Percentiles rank a stretch among this genome's conserved stretches.
Conservation (phyloP, 495 filamentous ascomycete genomes). For the Lophiotrema nucula region DNA sequence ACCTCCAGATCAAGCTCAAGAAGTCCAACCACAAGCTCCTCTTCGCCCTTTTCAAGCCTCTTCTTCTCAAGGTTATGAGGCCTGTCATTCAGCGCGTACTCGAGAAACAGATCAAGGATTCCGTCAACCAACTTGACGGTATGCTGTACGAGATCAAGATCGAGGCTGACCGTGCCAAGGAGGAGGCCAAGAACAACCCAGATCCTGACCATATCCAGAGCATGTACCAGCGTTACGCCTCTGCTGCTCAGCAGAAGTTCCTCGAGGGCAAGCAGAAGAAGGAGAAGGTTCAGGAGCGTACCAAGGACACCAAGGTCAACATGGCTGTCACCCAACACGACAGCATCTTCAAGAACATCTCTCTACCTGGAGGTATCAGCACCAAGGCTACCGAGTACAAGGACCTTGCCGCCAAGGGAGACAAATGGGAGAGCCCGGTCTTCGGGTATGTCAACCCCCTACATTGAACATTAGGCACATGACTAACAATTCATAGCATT, state of each 20-base stretch:
- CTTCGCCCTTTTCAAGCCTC: constrained; percentile 82
- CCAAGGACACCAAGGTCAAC: constrained; percentile 77
- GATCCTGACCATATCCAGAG: constrained; percentile 77
- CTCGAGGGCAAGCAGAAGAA: constrained; percentile 69
- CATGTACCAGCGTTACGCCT: constrained; percentile 81
- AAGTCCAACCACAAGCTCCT: constrained; percentile 92
- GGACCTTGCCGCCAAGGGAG: constrained; percentile 80
- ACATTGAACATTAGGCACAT: no score
- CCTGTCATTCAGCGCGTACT: constrained; percentile 82
- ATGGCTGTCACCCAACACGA: constrained; percentile 85
- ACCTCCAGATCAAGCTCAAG: constrained; percentile 85
- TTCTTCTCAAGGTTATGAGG: constrained; percentile 78
- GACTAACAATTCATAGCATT: no score
- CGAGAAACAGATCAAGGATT: constrained; percentile 82
- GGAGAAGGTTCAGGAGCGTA: constrained; percentile 51
- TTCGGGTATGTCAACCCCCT: no score
- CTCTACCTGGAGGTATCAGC: constrained; percentile 85
- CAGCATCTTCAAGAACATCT: constrained; percentile 84
- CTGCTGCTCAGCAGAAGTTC: constrained; percentile 70
- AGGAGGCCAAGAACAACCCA: constrained; percentile 57
- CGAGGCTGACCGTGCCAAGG: constrained; percentile 72
- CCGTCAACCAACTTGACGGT: constrained; percentile 67
- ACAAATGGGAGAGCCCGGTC: constrained; percentile 92
- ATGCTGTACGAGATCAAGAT: constrained; percentile 72
- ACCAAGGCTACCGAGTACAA: constrained; percentile 94